Percentiles rank a stretch among this genome's conserved stretches.
phyloP scores from a whole-genome alignment of 129 eudicot genomes.

The Centrapalus pauciflorus region DNA sequence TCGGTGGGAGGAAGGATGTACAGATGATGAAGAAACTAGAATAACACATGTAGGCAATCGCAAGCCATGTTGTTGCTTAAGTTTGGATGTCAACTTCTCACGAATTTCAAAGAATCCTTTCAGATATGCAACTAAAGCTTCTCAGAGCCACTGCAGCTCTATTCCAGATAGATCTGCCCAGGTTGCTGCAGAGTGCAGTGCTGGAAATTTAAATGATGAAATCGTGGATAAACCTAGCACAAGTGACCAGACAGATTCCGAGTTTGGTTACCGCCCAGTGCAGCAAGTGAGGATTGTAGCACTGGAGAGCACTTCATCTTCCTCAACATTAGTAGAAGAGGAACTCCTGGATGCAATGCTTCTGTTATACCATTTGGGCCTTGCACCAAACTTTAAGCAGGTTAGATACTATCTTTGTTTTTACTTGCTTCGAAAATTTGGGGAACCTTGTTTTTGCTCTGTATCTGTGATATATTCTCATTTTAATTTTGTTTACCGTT shows the following conservation, averaged over 20 bases:
- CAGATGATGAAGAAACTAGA: slow-evolving; percentile 69
- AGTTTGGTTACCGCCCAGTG: slow-evolving; percentile 57
- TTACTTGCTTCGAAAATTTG: slow-evolving; percentile 2
- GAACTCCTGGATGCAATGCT: slow-evolving; percentile 98
- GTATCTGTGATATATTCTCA: background rate
- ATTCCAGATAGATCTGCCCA: slow-evolving; percentile 91
- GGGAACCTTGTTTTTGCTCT: slow-evolving; percentile 9
- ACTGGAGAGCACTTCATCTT: slow-evolving; percentile 50
- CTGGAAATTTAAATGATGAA: slow-evolving; percentile 80
- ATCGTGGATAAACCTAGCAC: slow-evolving; percentile 94
- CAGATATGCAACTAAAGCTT: slow-evolving; percentile 55
- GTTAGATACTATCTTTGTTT: slow-evolving; percentile 27
- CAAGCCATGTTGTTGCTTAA: slow-evolving; percentile 94
- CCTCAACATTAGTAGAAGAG: slow-evolving; percentile 86
- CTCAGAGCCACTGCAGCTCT: slow-evolving; percentile 66
- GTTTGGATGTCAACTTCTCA: slow-evolving; percentile 61
- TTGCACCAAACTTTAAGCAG: slow-evolving; percentile 96
- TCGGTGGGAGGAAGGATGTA: slow-evolving; percentile 98
- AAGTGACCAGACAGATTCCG: slow-evolving; percentile 89
- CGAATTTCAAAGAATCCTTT: slow-evolving; percentile 43
- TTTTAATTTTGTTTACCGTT: background rate
- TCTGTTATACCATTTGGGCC: slow-evolving; percentile 78
- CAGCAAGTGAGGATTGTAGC: slow-evolving; percentile 69
- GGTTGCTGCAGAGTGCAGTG: slow-evolving; percentile 77
- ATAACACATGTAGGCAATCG: slow-evolving; percentile 55